Evolutionary conservation across 129 eudicot species (phyloP), one percentile per base, ranked within the genome.

Genomic region (Solidago caesia): DNA sequence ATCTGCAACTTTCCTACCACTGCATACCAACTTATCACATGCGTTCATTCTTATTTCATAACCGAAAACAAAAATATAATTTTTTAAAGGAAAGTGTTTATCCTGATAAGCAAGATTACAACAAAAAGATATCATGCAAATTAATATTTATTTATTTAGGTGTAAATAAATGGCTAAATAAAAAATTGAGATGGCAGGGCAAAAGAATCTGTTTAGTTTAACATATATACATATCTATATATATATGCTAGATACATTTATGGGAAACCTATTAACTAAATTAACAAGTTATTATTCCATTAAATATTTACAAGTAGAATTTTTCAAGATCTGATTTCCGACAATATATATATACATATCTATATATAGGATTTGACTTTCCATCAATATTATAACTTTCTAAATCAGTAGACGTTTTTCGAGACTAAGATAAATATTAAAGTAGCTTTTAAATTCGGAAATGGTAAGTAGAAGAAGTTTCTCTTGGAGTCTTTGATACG

Each of bases 1-100:
- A 72, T 57, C 49, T 65, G 57, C 57, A 53, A 66, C 77, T 73
- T 73, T 61, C 33, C 58, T 26, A 45, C 53, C 58, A 7, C 6
- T 15, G 44, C 65, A 59, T 26, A 59, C 65, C 33, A 61, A 5
- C 43, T 26, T 42, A 51, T 66, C 79, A 75, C 79, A 75, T 75
- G 73, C 73, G 21, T 66, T 41, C 78, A 64, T 63, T 44, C 45
- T 21, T 6, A 66, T 15, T 72, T 26, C 21, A 21, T 21, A 72
- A 73, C 39, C 10, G 45, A 73, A 16, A 41, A 71, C 3, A 44
- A 33, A 1, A 33, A 33, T 33, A 1, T 33, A 1, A 33, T 0
- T 33, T 33, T 1, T 33, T 21, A 21, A 33, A 33, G 39, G 2
- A 33, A 33, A 0, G 39, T 33, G 39, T 33, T 33, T 33, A 33